Percentiles rank a stretch among this genome's conserved stretches.
Conservation (phyloP, 73 alveolate species). For the Durusdinium trenchii region DNA sequence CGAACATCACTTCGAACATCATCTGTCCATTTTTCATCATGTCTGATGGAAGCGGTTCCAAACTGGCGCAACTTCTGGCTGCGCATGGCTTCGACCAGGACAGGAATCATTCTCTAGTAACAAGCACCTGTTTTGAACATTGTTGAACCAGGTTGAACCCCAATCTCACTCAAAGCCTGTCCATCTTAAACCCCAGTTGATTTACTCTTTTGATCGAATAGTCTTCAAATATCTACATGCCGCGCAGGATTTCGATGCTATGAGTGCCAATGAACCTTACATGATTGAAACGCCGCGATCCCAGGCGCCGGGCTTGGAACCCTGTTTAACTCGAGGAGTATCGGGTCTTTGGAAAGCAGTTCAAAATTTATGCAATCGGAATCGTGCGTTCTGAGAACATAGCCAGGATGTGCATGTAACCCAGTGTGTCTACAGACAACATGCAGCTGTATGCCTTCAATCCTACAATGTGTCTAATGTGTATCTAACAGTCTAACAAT, state of each 20-base stretch:
- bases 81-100: conserved; percentile 35
- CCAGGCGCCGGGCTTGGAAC: too few relatives aligned
- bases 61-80: not conserved
- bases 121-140: not conserved
- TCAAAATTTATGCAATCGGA: too few relatives aligned
- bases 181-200: not conserved
- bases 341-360: too few relatives aligned
- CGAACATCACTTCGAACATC: not conserved
- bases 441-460: too few relatives aligned
- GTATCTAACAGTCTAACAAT: too few relatives aligned
- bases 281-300: not conserved
- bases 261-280: not conserved
- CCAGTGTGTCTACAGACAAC: too few relatives aligned
- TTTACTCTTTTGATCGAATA: not conserved
- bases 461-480: too few relatives aligned
- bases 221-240: not conserved
- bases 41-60: not conserved
- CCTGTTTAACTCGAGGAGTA: too few relatives aligned
- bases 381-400: too few relatives aligned
- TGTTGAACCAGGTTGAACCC: not conserved
- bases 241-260: not conserved
- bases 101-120: not conserved
- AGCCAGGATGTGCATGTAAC: too few relatives aligned
- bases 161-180: not conserved
- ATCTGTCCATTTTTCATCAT: not conserved